Percentiles rank a stretch among this genome's conserved stretches.
These are phyloP conservation scores for Carex kokanica DNA, from an alignment of 176 grass and related monocot genomes.

Conservation along the genomic window DNA sequence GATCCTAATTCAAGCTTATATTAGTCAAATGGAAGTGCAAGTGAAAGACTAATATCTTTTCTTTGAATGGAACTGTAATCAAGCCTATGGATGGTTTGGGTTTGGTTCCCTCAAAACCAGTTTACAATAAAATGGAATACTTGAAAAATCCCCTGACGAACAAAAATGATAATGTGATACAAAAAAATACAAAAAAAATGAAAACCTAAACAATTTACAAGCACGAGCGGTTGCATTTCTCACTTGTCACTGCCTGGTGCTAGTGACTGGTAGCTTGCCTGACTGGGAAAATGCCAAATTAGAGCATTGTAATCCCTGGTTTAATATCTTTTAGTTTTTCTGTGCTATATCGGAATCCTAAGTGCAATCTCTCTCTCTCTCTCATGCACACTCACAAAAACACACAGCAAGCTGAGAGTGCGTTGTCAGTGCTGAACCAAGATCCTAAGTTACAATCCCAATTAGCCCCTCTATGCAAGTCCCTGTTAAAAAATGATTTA, in stretches of 20 bases:
- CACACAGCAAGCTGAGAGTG: slow-evolving; percentile 77
- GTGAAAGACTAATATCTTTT: background rate
- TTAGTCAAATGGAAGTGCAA: background rate
- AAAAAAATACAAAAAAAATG: background rate
- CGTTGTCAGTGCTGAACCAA: slow-evolving; percentile 70
- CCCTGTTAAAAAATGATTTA: slow-evolving; percentile 60
- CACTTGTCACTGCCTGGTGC: background rate
- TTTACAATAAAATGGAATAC: background rate
- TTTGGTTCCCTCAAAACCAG: background rate
- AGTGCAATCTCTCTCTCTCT: background rate
- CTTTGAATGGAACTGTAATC: background rate
- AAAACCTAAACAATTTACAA: background rate
- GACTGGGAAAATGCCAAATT: background rate
- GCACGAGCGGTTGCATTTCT: background rate
- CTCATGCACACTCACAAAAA: background rate
- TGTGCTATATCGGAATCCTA: background rate
- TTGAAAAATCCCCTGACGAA: background rate
- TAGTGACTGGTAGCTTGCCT: background rate
- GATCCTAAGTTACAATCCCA: slow-evolving; percentile 55
- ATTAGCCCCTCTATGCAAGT: slow-evolving; percentile 60
- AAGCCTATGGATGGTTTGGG: background rate
- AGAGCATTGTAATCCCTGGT: background rate
- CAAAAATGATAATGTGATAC: background rate
- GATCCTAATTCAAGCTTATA: background rate
- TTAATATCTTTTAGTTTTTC: background rate